A percentile compares a stretch with the other conserved stretches of the same genome.
These are phyloP conservation scores for Candida sanyaensis DNA, from an alignment of 1,139 yeast species.

Conservation along the genomic window DNA sequence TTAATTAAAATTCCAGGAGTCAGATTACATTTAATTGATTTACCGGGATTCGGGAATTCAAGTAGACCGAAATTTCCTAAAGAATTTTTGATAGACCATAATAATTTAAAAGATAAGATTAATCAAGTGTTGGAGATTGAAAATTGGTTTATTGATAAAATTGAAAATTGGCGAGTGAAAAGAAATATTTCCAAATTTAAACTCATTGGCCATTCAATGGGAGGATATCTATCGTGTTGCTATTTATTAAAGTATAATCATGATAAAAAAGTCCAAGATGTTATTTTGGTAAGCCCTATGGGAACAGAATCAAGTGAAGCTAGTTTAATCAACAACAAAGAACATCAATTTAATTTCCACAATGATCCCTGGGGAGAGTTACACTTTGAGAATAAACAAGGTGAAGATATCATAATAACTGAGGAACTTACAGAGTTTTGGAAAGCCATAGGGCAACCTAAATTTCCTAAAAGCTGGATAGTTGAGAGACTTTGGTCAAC, in stretches of 20 bases:
- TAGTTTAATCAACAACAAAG: slow-evolving; percentile 36
- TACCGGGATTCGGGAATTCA: slow-evolving; percentile 50
- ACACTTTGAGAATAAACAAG: slow-evolving; percentile 19
- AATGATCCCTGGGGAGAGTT: slow-evolving; percentile 32
- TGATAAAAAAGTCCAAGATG: slow-evolving; percentile 25
- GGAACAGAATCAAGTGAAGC: slow-evolving; percentile 44
- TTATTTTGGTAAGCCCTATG: slow-evolving; percentile 46
- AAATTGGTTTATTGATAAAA: slow-evolving; percentile 44
- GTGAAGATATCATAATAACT: slow-evolving; percentile 21
- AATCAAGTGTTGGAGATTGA: slow-evolving; percentile 37
- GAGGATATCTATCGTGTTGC: slow-evolving; percentile 44
- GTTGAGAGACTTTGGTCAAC: slow-evolving; percentile 39
- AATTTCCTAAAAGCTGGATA: slow-evolving; percentile 37
- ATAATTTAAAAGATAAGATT: slow-evolving; percentile 24
- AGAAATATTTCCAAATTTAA: slow-evolving; percentile 29
- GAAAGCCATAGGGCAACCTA: slow-evolving; percentile 40
- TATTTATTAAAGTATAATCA: slow-evolving; percentile 42
- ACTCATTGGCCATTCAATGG: slow-evolving; percentile 47
- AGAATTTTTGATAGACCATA: slow-evolving; percentile 26
- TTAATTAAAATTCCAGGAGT: slow-evolving; percentile 36
- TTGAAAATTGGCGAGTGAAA: slow-evolving; percentile 39
- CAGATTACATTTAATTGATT: slow-evolving; percentile 37
- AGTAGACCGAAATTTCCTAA: slow-evolving; percentile 42
- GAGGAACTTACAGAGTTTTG: slow-evolving; percentile 34
- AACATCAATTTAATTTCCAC: slow-evolving; percentile 37